Evolutionary conservation across 768 basidiomycete species (phyloP).

Genomic region (Phaeolepiota aurea): DNA sequence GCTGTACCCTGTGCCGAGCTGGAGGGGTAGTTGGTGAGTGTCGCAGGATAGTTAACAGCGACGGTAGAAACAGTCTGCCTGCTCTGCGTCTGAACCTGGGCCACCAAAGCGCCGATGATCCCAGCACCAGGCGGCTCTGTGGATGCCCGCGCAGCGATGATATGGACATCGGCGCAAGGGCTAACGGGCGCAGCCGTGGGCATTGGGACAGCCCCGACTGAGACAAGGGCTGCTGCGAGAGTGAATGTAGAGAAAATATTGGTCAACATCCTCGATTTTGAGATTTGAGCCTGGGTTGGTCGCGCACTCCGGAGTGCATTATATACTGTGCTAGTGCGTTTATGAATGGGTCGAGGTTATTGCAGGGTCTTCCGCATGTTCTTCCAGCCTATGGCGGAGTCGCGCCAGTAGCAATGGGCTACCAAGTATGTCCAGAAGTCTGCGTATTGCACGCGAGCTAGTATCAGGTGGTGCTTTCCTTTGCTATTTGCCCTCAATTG

Average conservation of each 20-base stretch:
- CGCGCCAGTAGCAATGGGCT: no score
- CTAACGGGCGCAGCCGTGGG: constrained; percentile 1
- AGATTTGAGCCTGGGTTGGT: background rate
- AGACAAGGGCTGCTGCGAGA: background rate
- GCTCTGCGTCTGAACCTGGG: constrained; percentile 10
- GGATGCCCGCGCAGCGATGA: constrained; percentile 12
- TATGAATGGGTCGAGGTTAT: no score
- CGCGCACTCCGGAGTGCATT: no score
- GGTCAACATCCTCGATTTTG: background rate
- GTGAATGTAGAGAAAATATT: background rate
- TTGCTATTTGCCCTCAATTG: no score
- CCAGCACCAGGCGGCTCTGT: constrained; percentile 12
- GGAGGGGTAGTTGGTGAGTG: constrained; percentile 16
- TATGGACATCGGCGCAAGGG: constrained; percentile 10
- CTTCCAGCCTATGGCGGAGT: no score
- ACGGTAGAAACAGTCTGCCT: constrained; percentile 17
- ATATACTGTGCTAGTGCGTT: no score
- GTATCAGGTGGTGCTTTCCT: no score
- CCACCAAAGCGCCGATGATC: constrained; percentile 10
- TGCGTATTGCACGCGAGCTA: no score
- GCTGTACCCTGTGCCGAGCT: constrained; percentile 19
- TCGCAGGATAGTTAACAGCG: constrained; percentile 19
- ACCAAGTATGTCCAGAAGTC: no score
- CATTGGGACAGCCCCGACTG: background rate
- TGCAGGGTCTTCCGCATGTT: no score